phyloP scores from a whole-genome alignment of 176 grass and related monocot species.

The Carex littledalei region DNA sequence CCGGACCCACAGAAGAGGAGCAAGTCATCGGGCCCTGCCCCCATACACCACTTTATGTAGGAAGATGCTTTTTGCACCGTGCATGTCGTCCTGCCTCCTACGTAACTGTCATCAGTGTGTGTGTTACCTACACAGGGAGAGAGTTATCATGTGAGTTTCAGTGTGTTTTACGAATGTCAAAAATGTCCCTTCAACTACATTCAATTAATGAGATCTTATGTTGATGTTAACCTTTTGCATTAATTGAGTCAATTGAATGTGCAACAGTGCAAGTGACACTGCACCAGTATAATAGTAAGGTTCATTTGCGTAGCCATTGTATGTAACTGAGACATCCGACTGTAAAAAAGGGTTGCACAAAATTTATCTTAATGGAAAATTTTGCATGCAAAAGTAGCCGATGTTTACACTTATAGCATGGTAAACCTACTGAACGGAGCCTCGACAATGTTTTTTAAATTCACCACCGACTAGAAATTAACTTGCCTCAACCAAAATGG shows the following conservation, averaged over 20 bases:
- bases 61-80: constrained; percentile 43
- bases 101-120: constrained; percentile 71
- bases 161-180: not conserved
- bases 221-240: not conserved
- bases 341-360: not conserved
- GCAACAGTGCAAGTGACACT: not conserved
- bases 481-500: not conserved
- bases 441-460: not conserved
- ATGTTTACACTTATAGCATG: not conserved
- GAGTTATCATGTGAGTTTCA: not conserved
- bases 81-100: constrained; percentile 65
- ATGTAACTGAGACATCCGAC: not conserved
- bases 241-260: not conserved
- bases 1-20: constrained; percentile 69
- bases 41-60: constrained; percentile 74
- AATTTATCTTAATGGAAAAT: not conserved
- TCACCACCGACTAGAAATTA: not conserved
- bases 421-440: not conserved
- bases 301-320: not conserved
- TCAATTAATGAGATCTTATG: not conserved
- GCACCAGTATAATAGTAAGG: not conserved
- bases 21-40: constrained; percentile 35
- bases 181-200: not conserved
- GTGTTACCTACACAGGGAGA: constrained; percentile 51
- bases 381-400: not conserved